A percentile compares a stretch with the other conserved stretches of the same genome.
Conservation (phyloP, 306 rosid genomes). For the Arachis hypogaea region DNA sequence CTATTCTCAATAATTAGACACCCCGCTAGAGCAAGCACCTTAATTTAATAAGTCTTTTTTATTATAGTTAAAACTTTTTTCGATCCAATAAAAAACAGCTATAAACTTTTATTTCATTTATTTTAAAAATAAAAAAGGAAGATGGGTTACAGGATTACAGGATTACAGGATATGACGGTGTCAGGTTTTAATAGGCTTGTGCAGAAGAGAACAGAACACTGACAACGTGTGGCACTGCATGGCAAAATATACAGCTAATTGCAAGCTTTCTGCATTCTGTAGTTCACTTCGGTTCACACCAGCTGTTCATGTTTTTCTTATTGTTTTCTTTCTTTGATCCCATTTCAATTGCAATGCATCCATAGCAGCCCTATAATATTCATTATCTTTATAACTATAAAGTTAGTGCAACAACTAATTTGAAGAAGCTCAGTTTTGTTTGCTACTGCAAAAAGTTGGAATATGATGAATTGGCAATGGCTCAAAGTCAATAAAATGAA, state of each 20-base stretch:
- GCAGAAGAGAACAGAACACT: neutral
- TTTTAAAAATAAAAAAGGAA: neutral
- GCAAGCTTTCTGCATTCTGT: neutral
- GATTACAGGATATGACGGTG: neutral
- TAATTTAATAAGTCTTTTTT: too few relatives aligned
- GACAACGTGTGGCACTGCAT: neutral
- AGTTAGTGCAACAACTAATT: constrained; percentile 2
- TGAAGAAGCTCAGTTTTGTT: neutral
- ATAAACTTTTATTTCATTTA: too few relatives aligned
- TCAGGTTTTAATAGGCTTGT: constrained; percentile 8
- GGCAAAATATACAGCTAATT: constrained; percentile 16
- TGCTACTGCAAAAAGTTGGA: constrained; percentile 12
- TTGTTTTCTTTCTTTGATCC: neutral
- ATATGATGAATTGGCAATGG: neutral
- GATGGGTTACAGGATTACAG: neutral
- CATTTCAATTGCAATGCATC: neutral
- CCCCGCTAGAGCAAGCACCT: too few relatives aligned
- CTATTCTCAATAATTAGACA: too few relatives aligned
- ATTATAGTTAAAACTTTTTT: too few relatives aligned
- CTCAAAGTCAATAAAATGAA: constrained; percentile 17
- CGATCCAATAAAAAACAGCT: too few relatives aligned
- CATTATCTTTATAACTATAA: neutral
- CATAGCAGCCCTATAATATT: too few relatives aligned
- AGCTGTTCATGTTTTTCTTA: neutral
- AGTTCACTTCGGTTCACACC: constrained; percentile 12